Base-by-base conservation (phyloP, 768 basidiomycete genomes). In the Leccinum aurantiacum region DNA sequence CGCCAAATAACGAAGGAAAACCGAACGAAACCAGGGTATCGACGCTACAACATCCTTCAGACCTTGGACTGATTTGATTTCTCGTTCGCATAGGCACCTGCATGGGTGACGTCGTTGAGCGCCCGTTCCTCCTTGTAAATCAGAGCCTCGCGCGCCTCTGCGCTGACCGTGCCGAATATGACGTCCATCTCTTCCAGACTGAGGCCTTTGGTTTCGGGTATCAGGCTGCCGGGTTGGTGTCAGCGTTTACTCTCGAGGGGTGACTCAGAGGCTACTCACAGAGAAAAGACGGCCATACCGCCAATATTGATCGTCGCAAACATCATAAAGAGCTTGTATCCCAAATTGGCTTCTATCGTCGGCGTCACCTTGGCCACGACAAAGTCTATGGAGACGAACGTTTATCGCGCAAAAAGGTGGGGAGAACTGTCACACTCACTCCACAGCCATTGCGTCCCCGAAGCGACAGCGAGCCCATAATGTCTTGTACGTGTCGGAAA, bases 401-500 rank as follows among this genome's bases (percentile, higher is more conserved):
- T 11, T 19, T n/a, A n/a, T 19, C 44, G 10, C 44, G n/a, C n/a
- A 22, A 13, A 3, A 51, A 15, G 6, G 3, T 31, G 15, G 44
- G 7, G 48, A 3, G 11, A 8, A n/a, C 29, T 33, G 11, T 4
- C 29, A 35, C 15, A 79, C 84, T 57, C 65, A 88, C 88, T 91
- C 81, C 82, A 92, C 9, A 94, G 74, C 91, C 91, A 93, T 58
- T 94, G 93, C 3, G 89, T 85, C 15, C 85, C 84, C 59, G 88
- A 87, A 0, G 88, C 93, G 5, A 85, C 74, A 0, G 90, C 82
- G 22, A 94, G 76, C 38, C 93, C 93, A 65, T 88, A 92, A 66
- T 91, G 88, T 58, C 92, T 79, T 15, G 91, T 92, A 47, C 91
- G 78, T 14, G 90, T 94, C 7, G 89, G 88, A 82, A 94, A 94